These are phyloP conservation scores for Rhizophlyctis rosea DNA, from an alignment of 192 early-diverging fungal species.

Conservation along the genomic window DNA sequence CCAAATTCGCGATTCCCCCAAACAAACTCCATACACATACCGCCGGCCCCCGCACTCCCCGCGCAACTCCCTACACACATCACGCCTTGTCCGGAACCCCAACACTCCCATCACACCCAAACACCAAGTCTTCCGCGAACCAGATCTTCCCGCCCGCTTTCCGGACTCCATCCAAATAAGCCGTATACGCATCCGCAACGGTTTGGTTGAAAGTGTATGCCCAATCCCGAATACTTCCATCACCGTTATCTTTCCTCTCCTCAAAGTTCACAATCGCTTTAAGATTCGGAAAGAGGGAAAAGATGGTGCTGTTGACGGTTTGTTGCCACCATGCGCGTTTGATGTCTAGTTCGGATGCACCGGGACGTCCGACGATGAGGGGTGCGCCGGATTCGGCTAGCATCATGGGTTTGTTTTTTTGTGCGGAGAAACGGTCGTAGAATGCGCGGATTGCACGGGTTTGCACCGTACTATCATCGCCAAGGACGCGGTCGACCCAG, in stretches of 20 bases:
- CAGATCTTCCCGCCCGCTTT: no score
- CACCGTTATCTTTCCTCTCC: conserved; percentile 29
- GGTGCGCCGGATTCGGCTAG: conserved; percentile 41
- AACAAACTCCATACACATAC: no score
- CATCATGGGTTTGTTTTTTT: conserved; percentile 37
- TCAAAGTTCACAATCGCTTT: conserved; percentile 45
- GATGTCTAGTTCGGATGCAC: conserved; percentile 22
- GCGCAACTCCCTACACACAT: no score
- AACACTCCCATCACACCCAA: no score
- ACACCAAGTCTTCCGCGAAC: no score
- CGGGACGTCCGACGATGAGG: conserved; percentile 11
- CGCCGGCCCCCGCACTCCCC: no score
- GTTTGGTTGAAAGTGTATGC: conserved; percentile 11
- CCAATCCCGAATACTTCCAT: conserved; percentile 16
- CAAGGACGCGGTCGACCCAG: conserved; percentile 5
- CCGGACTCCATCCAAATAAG: no score
- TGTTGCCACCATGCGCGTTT: conserved; percentile 39
- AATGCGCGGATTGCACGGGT: conserved; percentile 25
- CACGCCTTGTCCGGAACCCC: no score
- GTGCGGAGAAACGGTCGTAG: conserved; percentile 38
- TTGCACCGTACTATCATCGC: conserved; percentile 1
- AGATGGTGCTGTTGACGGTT: conserved; percentile 5
- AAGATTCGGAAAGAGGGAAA: conserved; percentile 22
- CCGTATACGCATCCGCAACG: neutral
- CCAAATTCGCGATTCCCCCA: no score